These are phyloP conservation scores for Cercophora newfieldiana DNA, from an alignment of 495 filamentous ascomycete genomes.

Conservation along the genomic window DNA sequence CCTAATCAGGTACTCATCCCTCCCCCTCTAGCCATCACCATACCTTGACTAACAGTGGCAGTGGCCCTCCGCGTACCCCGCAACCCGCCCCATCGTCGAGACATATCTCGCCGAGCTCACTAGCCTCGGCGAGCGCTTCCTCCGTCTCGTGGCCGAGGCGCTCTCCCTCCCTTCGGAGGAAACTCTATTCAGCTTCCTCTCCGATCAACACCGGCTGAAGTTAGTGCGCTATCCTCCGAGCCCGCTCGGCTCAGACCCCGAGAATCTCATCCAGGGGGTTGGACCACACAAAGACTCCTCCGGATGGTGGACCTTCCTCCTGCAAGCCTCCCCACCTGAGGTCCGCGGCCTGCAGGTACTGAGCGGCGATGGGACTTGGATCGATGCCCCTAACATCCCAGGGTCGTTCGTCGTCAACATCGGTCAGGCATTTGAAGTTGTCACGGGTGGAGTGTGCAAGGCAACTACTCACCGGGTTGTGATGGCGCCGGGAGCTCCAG, in stretches of 20 bases:
- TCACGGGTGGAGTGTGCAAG: constrained; percentile 53
- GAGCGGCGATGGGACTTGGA: constrained; percentile 49
- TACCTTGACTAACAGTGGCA: neutral
- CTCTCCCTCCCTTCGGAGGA: constrained; percentile 34
- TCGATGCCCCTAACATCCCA: constrained; percentile 49
- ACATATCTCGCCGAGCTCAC: constrained; percentile 52
- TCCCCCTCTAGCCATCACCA: neutral
- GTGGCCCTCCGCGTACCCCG: constrained; percentile 17
- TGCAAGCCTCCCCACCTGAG: constrained; percentile 47
- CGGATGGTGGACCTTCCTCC: constrained; percentile 57
- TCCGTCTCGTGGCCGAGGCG: constrained; percentile 53
- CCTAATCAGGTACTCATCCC: constrained; percentile 45
- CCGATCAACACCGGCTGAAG: constrained; percentile 56
- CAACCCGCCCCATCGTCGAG: constrained; percentile 31
- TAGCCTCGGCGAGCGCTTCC: constrained; percentile 47
- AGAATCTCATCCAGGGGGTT: constrained; percentile 42
- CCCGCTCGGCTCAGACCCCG: neutral
- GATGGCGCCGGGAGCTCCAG: constrained; percentile 15
- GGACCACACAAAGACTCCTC: constrained; percentile 59
- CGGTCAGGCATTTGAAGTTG: constrained; percentile 58
- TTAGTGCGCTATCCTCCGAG: constrained; percentile 51
- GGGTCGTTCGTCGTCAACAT: constrained; percentile 59
- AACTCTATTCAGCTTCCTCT: constrained; percentile 51
- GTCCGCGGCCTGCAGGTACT: constrained; percentile 53
- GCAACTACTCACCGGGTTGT: constrained; percentile 55